A percentile compares a stretch with the other conserved stretches of the same genome.
These are phyloP conservation scores for Gilbertella persicaria DNA, from an alignment of 371 early-diverging fungal genomes.

Conservation along the genomic window DNA sequence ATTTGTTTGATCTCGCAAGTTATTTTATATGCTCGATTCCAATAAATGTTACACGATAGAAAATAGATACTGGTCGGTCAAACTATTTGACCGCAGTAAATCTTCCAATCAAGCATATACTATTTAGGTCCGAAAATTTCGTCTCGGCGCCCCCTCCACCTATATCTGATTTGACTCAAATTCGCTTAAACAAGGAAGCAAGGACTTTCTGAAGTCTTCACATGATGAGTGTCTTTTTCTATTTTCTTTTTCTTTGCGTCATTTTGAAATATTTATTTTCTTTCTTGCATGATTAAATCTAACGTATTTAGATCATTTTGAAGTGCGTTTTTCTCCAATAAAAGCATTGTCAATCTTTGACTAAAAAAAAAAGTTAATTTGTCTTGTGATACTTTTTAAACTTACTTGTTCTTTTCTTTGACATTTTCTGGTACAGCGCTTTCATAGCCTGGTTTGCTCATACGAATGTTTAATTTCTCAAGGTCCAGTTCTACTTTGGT, in stretches of 20 bases:
- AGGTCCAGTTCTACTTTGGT: slow-evolving; percentile 35
- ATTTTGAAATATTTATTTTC: not conserved
- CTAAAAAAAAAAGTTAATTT: slow-evolving; percentile 15
- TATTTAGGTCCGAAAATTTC: not conserved
- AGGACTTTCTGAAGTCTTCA: too few relatives aligned
- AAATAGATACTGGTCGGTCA: not conserved
- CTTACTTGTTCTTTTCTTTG: slow-evolving; percentile 49
- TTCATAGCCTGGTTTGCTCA: slow-evolving; percentile 39
- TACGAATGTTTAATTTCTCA: slow-evolving; percentile 32
- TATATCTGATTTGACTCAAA: too few relatives aligned
- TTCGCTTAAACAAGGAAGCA: too few relatives aligned
- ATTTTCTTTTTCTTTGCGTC: not conserved
- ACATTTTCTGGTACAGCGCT: slow-evolving; percentile 41
- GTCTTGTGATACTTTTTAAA: not conserved
- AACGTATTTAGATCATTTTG: slow-evolving; percentile 33
- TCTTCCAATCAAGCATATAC: too few relatives aligned
- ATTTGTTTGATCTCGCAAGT: too few relatives aligned
- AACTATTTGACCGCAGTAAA: too few relatives aligned
- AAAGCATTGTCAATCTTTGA: slow-evolving; percentile 24
- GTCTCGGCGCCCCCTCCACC: not conserved
- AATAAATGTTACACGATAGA: too few relatives aligned
- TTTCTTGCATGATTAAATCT: slow-evolving; percentile 10
- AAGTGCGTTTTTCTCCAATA: slow-evolving; percentile 27
- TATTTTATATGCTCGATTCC: too few relatives aligned
- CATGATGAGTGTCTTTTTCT: too few relatives aligned